Conservation (phyloP, 768 basidiomycete species). For the Hortiboletus flavorubellus region DNA sequence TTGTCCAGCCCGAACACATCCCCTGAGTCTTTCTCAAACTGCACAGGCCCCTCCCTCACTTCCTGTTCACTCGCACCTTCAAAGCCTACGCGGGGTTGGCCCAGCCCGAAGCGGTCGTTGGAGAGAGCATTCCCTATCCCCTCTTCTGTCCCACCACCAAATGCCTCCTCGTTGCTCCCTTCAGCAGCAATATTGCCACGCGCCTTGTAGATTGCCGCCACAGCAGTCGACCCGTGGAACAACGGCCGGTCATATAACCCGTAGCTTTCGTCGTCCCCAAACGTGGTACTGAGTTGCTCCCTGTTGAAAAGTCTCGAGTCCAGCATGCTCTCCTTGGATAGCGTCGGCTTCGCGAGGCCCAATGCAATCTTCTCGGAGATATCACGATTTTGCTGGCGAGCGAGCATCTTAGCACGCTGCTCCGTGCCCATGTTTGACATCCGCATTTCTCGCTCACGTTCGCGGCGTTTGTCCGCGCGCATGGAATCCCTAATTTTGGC, state of each 20-base stretch:
- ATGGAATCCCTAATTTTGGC: slow-evolving; percentile 85
- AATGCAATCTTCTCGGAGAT: slow-evolving; percentile 99
- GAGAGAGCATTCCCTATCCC: slow-evolving; percentile 87
- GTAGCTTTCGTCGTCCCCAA: slow-evolving; percentile 93
- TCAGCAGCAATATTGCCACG: slow-evolving; percentile 74
- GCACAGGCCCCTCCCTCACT: slow-evolving; percentile 88
- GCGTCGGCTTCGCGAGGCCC: slow-evolving; percentile 93
- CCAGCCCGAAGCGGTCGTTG: slow-evolving; percentile 92
- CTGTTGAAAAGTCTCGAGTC: slow-evolving; percentile 98
- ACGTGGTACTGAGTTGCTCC: slow-evolving; percentile 75
- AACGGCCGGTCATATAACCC: slow-evolving; percentile 92
- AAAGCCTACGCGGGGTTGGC: slow-evolving; percentile 80
- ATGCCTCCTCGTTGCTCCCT: slow-evolving; percentile 81
- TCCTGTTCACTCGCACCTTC: slow-evolving; percentile 88
- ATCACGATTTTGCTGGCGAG: slow-evolving; percentile 95
- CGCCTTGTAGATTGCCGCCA: slow-evolving; percentile 99
- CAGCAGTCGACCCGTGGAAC: slow-evolving; percentile 94
- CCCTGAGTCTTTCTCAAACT: slow-evolving; percentile 97
- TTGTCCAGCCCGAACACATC: slow-evolving; percentile 97
- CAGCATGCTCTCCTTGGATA: slow-evolving; percentile 95
- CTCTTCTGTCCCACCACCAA: slow-evolving; percentile 93
- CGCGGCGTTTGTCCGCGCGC: slow-evolving; percentile 86
- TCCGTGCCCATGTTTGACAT: slow-evolving; percentile 99
- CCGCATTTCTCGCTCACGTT: slow-evolving; percentile 95
- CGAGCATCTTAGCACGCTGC: slow-evolving; percentile 92